phyloP scores from a whole-genome alignment of 2,329 filamentous ascomycete species.

The Exserohilum rostratum region DNA sequence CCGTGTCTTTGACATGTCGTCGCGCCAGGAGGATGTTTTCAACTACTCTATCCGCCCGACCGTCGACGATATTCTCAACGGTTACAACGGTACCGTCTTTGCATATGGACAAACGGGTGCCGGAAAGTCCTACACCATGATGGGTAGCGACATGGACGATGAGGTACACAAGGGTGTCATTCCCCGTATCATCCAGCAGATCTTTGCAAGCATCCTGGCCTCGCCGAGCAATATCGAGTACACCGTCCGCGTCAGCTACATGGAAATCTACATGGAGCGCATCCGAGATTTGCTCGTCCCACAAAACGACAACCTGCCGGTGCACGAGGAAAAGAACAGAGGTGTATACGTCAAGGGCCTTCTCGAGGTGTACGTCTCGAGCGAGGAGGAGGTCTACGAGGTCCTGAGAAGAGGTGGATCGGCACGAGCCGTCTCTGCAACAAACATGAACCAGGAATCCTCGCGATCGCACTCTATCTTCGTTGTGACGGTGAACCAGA shows the following conservation, averaged over 20 bases:
- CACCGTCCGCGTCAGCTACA: constrained; percentile 97
- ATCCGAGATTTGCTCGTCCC: constrained; percentile 92
- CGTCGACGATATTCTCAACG: constrained; percentile 97
- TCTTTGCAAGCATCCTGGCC: constrained; percentile 91
- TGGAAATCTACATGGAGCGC: constrained; percentile 99
- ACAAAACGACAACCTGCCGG: constrained; percentile 92
- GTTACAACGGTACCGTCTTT: constrained; percentile 98
- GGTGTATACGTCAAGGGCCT: constrained; percentile 97
- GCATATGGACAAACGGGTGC: constrained; percentile 98
- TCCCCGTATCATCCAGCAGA: constrained; percentile 95
- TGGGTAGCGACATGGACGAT: constrained; percentile 93
- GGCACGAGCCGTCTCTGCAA: constrained; percentile 89
- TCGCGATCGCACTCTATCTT: constrained; percentile 98
- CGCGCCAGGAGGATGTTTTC: constrained; percentile 90
- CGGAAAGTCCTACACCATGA: constrained; percentile 99
- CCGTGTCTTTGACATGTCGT: constrained; percentile 93
- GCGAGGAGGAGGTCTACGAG: constrained; percentile 93
- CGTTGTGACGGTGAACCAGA: constrained; percentile 94
- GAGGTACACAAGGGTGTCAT: constrained; percentile 89
- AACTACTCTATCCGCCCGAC: constrained; percentile 96
- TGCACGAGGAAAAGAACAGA: constrained; percentile 97
- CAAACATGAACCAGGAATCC: constrained; percentile 99
- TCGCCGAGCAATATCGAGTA: constrained; percentile 96
- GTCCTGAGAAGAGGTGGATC: constrained; percentile 93
- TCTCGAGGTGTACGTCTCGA: constrained; percentile 92